These are phyloP conservation scores for Haplosporangium gracile DNA, from an alignment of 192 early-diverging fungal species.

Conservation along the genomic window DNA sequence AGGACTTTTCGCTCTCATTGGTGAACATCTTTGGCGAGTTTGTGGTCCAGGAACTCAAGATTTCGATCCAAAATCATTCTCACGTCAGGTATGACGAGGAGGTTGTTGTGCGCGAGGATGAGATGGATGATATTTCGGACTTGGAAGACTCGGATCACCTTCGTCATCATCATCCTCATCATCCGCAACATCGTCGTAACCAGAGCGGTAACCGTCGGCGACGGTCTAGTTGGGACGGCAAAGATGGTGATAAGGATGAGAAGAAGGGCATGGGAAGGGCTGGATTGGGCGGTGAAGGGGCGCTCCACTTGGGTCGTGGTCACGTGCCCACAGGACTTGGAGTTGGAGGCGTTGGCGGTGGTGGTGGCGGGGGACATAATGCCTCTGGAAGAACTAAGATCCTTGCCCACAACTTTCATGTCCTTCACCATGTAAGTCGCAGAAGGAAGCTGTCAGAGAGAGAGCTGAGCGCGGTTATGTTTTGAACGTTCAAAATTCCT, in stretches of 20 bases:
- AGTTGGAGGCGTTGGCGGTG: not conserved
- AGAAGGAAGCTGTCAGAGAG: not conserved
- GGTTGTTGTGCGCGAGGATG: not conserved
- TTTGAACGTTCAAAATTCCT: not conserved
- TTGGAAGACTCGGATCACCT: not conserved
- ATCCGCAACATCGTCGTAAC: not conserved
- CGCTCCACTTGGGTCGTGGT: not conserved
- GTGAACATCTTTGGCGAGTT: slow-evolving; percentile 62
- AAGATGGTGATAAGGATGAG: slow-evolving; percentile 12
- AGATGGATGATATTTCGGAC: not conserved
- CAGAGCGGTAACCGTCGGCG: not conserved
- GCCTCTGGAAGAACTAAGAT: slow-evolving; percentile 32
- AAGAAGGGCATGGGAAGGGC: not conserved
- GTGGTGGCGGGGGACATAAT: not conserved
- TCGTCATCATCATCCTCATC: not conserved
- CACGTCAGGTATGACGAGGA: slow-evolving; percentile 18
- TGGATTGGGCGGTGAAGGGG: not conserved
- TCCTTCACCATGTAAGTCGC: slow-evolving; percentile 50
- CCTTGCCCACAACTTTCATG: slow-evolving; percentile 38
- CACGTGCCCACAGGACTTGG: not conserved
- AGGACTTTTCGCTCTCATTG: slow-evolving; percentile 40
- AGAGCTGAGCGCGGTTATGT: not conserved
- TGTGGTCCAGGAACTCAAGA: slow-evolving; percentile 60
- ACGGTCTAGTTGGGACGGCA: not conserved
- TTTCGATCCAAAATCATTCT: slow-evolving; percentile 32